phyloP scores from a whole-genome alignment of 2,329 filamentous ascomycete species.

The Cryphonectria carpinicola region DNA sequence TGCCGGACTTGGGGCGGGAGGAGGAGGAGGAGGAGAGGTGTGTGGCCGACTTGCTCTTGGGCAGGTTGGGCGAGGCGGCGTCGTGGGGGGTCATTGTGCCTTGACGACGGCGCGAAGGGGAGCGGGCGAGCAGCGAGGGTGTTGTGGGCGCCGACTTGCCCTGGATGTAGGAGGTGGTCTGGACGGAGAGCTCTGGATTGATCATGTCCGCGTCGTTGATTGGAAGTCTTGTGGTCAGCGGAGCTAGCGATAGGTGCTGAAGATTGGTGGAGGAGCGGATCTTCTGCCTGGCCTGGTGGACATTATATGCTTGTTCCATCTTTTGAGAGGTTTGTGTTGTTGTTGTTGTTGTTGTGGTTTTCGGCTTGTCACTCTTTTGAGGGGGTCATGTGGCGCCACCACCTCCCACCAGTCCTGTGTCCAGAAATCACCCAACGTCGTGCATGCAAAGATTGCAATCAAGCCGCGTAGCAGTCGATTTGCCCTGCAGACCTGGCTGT shows the following conservation, averaged over 20 bases:
- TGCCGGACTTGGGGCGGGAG: constrained; percentile 28
- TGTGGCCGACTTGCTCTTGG: constrained; percentile 67
- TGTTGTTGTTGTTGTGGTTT: not conserved
- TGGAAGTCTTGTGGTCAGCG: constrained; percentile 64
- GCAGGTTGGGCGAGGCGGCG: constrained; percentile 39
- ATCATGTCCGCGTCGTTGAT: constrained; percentile 57
- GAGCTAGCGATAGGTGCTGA: constrained; percentile 65
- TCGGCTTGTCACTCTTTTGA: not conserved
- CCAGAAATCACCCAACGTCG: not conserved
- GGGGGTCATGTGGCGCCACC: not conserved
- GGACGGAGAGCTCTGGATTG: constrained; percentile 38
- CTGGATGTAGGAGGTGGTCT: constrained; percentile 58
- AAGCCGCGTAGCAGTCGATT: constrained; percentile 13
- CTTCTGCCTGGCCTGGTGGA: constrained; percentile 62
- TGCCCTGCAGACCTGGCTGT: constrained; percentile 6
- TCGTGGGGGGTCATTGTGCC: constrained; percentile 41
- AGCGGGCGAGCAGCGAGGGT: constrained; percentile 64
- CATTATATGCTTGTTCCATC: constrained; percentile 66
- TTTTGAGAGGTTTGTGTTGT: constrained; percentile 27
- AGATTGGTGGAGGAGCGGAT: constrained; percentile 62
- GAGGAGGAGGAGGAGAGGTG: constrained; percentile 45
- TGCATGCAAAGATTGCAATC: not conserved
- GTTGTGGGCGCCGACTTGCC: constrained; percentile 67
- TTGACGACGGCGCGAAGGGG: constrained; percentile 54
- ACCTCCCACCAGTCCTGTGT: not conserved